Percentiles rank a stretch among this genome's conserved stretches.
Evolutionary conservation across 1,284 basidiomycete species (phyloP).

Genomic region (Cryptococcus sp.): DNA sequence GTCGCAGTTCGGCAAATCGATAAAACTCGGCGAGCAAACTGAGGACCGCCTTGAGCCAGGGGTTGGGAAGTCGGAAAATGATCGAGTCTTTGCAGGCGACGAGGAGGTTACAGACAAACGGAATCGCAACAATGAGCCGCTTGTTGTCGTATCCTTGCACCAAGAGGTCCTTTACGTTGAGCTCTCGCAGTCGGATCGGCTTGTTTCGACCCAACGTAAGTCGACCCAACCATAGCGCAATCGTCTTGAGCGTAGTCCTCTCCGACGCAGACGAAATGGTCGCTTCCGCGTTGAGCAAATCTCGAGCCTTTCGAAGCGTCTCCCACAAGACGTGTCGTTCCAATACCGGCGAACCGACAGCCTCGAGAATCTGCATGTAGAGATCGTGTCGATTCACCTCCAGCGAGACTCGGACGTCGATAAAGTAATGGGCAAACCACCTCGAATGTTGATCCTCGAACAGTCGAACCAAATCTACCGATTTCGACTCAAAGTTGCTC

Average conservation of each 20-base stretch:
- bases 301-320: constrained; percentile 79
- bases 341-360: constrained; percentile 61
- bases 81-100: constrained; percentile 82
- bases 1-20: constrained; percentile 90
- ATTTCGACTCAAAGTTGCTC: constrained; percentile 83
- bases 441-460: constrained; percentile 76
- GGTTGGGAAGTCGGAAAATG: constrained; percentile 94
- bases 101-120: constrained; percentile 96
- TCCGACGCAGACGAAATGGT: constrained; percentile 80
- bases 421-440: constrained; percentile 98
- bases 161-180: constrained; percentile 94
- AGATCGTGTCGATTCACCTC: constrained; percentile 97
- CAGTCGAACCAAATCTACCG: constrained; percentile 71
- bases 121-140: constrained; percentile 88
- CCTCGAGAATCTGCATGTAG: constrained; percentile 88
- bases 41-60: constrained; percentile 95
- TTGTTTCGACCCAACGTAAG: constrained; percentile 87
- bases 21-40: constrained; percentile 91
- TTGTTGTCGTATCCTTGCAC: constrained; percentile 92
- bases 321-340: constrained; percentile 82
- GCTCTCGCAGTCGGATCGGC: constrained; percentile 87
- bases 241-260: constrained; percentile 83
- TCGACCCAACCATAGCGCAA: constrained; percentile 90
- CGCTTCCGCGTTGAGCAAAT: constrained; percentile 85
- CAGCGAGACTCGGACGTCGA: constrained; percentile 89